phyloP scores from a whole-genome alignment of 2,329 filamentous ascomycete species.

The Cercospora beticola region DNA sequence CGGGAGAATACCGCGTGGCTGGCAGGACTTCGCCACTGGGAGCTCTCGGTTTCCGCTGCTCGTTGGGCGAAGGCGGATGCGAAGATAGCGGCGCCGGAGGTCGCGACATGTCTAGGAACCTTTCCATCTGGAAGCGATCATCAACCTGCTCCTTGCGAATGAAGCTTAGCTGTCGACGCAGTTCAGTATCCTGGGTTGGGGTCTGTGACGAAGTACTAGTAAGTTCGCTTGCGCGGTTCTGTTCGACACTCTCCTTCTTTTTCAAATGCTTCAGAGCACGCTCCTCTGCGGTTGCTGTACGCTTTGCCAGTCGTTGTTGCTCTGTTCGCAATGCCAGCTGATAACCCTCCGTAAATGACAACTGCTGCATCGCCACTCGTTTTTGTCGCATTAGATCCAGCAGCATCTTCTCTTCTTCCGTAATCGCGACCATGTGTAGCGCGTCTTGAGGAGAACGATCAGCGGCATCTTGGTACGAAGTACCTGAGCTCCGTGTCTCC shows the following conservation, averaged over 20 bases:
- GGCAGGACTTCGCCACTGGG: constrained; percentile 25
- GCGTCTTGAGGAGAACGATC: constrained; percentile 13
- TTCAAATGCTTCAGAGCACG: constrained; percentile 28
- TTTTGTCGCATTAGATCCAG: constrained; percentile 53
- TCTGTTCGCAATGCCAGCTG: constrained; percentile 38
- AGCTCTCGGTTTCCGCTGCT: constrained; percentile 7
- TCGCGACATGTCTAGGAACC: constrained; percentile 30
- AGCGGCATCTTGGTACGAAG: constrained; percentile 6
- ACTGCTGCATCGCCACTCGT: constrained; percentile 48
- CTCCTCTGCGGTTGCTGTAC: constrained; percentile 28
- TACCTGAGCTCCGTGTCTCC: constrained; percentile 14
- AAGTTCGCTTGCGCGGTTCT: constrained; percentile 22
- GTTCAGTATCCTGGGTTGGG: constrained; percentile 14
- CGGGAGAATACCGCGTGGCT: constrained; percentile 23
- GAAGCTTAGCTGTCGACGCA: constrained; percentile 29
- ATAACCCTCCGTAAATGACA: constrained; percentile 42
- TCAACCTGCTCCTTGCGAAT: constrained; percentile 35
- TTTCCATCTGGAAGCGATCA: constrained; percentile 31
- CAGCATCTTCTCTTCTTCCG: constrained; percentile 51
- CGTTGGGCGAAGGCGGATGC: constrained; percentile 17
- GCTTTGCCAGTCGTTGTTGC: constrained; percentile 30
- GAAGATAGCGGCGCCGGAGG: constrained; percentile 23
- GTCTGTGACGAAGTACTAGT: constrained; percentile 9
- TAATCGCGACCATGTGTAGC: constrained; percentile 46
- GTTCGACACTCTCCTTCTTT: constrained; percentile 21